Evolutionary conservation across 1,139 yeast species (phyloP), one percentile per base, ranked within the genome.

Genomic region (Blastobotrys elegans): DNA sequence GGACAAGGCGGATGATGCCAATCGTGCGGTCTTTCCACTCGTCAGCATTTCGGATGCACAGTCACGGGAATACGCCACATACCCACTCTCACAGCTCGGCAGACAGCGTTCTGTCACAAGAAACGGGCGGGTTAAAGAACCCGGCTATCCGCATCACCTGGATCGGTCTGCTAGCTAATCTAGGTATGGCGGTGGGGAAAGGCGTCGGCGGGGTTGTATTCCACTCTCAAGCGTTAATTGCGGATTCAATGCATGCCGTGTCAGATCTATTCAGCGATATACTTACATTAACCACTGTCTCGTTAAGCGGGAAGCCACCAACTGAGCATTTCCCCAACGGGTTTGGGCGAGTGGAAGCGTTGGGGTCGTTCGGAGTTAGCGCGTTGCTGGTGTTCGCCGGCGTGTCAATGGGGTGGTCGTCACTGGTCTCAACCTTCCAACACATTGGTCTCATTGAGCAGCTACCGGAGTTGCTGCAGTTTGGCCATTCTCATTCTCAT

Each of bases 81-180:
- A 43, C 63, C 2, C 68, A 64, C 40, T 41, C 60, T 1, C 68
- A 64, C 46, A 50, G 57, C 17, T 47, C 57, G 3, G 57, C 56
- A 18, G 66, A 63, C 31, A 56, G 55, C 47, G 57, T 61, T 1
- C 58, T 64, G 20, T 43, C 62, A 10, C 50, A 47, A 13, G 64
- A 63, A 44, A 43, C 54, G 8, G 67, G 67, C 27, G 67, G 67
- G 10, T 45, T 75, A 48, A 67, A 70, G 24, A 87, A 88, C 63
- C 96, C 96, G 1, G 97, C 95, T 6, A 95, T 89, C 16, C 75
- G 95, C 54, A 89, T 92, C 59, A 92, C 98, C 1, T 84, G 96
- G 88, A 73, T 90, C 44, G 98, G 98, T 0, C 73, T 92, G 37
- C 67, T 82, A 29, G 88, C 86, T 46, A 92, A 92, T 61, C 78